phyloP scores from a whole-genome alignment of 2,329 filamentous ascomycete genomes.

The Pestalotiopsis sp. region DNA sequence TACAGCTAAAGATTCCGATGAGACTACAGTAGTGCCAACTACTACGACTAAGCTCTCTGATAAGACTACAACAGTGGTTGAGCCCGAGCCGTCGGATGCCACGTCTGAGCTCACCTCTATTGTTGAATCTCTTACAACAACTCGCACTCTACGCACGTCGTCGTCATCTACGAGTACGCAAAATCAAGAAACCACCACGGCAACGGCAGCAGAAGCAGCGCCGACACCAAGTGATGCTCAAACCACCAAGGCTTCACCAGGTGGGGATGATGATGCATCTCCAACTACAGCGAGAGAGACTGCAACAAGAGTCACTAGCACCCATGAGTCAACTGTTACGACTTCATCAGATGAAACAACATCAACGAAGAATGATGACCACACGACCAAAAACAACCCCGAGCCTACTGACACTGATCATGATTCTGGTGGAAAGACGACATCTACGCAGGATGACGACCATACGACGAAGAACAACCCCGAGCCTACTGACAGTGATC shows the following conservation, averaged over 20 bases:
- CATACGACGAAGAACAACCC: neutral
- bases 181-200: neutral
- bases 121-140: neutral
- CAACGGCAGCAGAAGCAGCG: neutral
- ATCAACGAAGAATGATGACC: neutral
- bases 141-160: neutral
- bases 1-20: neutral
- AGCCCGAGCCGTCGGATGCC: neutral
- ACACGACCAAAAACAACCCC: neutral
- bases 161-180: neutral
- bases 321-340: neutral
- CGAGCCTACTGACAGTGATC: neutral
- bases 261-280: neutral
- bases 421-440: neutral
- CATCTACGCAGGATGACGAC: neutral
- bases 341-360: neutral
- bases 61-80: neutral
- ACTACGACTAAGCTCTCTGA: neutral
- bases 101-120: neutral
- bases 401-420: neutral
- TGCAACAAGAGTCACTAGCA: neutral
- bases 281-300: neutral
- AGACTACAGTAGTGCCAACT: neutral
- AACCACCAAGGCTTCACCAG: neutral
- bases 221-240: neutral